Percentiles rank a stretch among this genome's conserved stretches.
Evolutionary conservation across 2,329 filamentous ascomycete genomes (phyloP).

Genomic region (Blastomyces emzantsi): DNA sequence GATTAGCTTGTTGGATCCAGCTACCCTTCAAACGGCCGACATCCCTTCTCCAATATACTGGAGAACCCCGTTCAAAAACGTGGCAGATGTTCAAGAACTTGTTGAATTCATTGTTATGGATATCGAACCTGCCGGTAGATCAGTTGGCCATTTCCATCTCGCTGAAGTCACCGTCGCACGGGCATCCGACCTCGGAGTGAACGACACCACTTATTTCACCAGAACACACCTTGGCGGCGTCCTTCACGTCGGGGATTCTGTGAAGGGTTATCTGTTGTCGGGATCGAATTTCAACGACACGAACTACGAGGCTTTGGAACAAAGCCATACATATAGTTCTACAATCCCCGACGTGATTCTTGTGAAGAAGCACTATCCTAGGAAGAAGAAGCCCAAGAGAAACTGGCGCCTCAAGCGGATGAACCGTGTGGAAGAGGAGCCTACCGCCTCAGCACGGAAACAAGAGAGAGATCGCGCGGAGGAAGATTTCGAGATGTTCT

Average conservation of each 20-base stretch:
- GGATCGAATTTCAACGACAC: constrained; percentile 90
- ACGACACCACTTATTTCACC: constrained; percentile 81
- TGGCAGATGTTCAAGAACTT: constrained; percentile 76
- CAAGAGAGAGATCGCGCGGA: constrained; percentile 79
- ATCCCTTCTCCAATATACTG: constrained; percentile 78
- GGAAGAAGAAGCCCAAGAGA: constrained; percentile 74
- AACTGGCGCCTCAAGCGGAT: constrained; percentile 96
- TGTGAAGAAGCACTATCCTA: constrained; percentile 93
- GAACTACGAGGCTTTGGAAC: constrained; percentile 73
- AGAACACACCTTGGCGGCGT: constrained; percentile 82
- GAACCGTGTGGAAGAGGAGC: constrained; percentile 76
- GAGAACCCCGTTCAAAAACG: constrained; percentile 73
- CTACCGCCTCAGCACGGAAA: constrained; percentile 12
- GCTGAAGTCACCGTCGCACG: constrained; percentile 83
- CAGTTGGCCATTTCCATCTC: constrained; percentile 72
- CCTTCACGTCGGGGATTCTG: constrained; percentile 81
- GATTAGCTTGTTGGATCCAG: constrained; percentile 80
- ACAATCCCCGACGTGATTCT: constrained; percentile 85
- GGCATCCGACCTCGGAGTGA: constrained; percentile 74
- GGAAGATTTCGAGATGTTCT: constrained; percentile 92
- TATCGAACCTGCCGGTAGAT: constrained; percentile 67
- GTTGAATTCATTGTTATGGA: constrained; percentile 94
- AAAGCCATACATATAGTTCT: constrained; percentile 63
- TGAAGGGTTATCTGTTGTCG: constrained; percentile 84
- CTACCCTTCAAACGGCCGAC: constrained; percentile 84